These are phyloP conservation scores for Niveomyces coronatus DNA, from an alignment of 2,329 filamentous ascomycete genomes.

Conservation along the genomic window DNA sequence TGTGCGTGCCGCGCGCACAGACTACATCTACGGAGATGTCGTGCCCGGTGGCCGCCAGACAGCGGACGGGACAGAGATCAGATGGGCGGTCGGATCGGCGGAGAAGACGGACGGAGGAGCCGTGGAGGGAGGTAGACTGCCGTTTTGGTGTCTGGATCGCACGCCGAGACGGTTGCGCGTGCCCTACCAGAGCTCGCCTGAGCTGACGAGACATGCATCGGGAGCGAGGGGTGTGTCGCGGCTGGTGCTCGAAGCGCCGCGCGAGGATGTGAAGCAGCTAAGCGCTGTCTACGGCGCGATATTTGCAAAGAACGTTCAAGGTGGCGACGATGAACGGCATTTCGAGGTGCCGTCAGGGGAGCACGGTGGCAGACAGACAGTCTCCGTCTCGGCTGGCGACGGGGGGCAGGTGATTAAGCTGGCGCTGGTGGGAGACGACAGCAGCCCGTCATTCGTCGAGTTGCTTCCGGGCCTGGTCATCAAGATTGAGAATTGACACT, in stretches of 20 bases:
- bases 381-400: neutral
- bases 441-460: conserved; percentile 13
- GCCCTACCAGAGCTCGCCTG: conserved; percentile 25
- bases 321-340: conserved; percentile 2
- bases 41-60: conserved; percentile 40
- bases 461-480: conserved; percentile 13
- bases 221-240: conserved; percentile 39
- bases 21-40: conserved; percentile 37
- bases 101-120: conserved; percentile 16
- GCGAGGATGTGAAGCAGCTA: conserved; percentile 13
- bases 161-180: conserved; percentile 47
- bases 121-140: conserved; percentile 38
- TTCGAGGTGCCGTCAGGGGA: conserved; percentile 12
- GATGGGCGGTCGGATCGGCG: conserved; percentile 47
- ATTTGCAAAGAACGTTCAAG: conserved; percentile 8
- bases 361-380: conserved; percentile 7
- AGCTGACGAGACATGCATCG: conserved; percentile 34
- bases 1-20: conserved; percentile 22
- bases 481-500: conserved; percentile 9
- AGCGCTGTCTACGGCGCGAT: conserved; percentile 20
- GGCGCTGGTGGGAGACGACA: conserved; percentile 9
- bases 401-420: conserved; percentile 9
- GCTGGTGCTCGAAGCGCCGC: conserved; percentile 27
- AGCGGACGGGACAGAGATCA: conserved; percentile 44
- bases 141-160: conserved; percentile 58